A percentile compares a stretch with the other conserved stretches of the same genome.
phyloP scores from a whole-genome alignment of 2,329 filamentous ascomycete species.

The Fusarium ambrosium region DNA sequence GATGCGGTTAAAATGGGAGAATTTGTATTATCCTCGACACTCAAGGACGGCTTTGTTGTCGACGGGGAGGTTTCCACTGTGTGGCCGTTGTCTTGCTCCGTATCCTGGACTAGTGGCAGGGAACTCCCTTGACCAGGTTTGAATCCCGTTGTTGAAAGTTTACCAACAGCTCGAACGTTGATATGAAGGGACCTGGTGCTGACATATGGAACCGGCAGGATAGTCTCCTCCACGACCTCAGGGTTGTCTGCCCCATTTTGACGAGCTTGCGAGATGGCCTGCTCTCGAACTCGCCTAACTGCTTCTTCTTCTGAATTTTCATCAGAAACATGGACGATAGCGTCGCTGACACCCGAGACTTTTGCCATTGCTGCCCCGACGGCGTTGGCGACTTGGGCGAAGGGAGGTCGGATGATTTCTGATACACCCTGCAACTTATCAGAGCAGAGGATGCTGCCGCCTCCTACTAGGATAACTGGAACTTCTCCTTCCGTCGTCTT shows the following conservation, averaged over 20 bases:
- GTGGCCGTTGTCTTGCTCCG: neutral
- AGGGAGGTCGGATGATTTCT: constrained; percentile 47
- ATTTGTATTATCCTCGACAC: neutral
- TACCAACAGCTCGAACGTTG: neutral
- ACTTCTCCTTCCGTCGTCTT: constrained; percentile 10
- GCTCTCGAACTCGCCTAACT: neutral
- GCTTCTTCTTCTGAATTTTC: neutral
- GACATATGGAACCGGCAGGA: neutral
- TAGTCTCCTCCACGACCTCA: neutral
- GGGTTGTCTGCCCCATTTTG: neutral
- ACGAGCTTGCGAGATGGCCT: neutral
- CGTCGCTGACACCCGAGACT: neutral
- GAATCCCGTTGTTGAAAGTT: neutral
- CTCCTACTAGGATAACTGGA: constrained; percentile 52
- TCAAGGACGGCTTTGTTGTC: neutral
- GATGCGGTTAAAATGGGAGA: neutral
- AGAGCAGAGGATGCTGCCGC: constrained; percentile 58
- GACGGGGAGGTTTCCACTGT: neutral
- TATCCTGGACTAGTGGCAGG: neutral
- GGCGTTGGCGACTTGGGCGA: constrained; percentile 60
- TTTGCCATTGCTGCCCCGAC: constrained; percentile 62
- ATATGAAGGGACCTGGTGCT: constrained; percentile 1
- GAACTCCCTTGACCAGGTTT: neutral
- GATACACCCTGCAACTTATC: constrained; percentile 53
- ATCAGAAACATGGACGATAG: neutral